Percentiles rank a stretch among this genome's conserved stretches.
Evolutionary conservation across 179 eudicot species (phyloP).

Genomic region (Drosera spatulata): DNA sequence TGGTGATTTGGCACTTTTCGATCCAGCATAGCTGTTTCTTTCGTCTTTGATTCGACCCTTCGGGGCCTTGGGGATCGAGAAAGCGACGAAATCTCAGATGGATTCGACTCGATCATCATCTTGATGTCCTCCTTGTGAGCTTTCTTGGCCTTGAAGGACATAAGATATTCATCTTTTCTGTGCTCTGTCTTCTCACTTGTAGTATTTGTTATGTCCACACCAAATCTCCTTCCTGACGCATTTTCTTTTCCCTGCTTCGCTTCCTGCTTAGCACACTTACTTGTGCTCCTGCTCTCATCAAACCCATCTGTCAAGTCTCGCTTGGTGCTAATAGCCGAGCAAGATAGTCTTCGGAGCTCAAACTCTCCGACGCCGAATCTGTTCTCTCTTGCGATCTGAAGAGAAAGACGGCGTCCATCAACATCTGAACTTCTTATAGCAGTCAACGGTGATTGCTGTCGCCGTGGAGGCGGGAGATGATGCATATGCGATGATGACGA

Average conservation of each 20-base stretch:
- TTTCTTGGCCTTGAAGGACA: conserved; percentile 20
- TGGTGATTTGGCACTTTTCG: conserved; percentile 3
- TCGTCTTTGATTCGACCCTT: conserved; percentile 16
- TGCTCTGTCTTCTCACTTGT: conserved; percentile 13
- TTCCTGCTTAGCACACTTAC: conserved; percentile 47
- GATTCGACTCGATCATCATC: neutral
- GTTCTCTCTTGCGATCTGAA: conserved; percentile 62
- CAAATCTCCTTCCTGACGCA: conserved; percentile 43
- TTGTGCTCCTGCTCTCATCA: conserved; percentile 27
- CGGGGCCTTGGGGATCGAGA: conserved; percentile 21
- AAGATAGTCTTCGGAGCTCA: conserved; percentile 23
- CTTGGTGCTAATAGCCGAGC: conserved; percentile 21
- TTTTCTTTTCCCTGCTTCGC: conserved; percentile 65
- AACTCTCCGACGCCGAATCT: conserved; percentile 12
- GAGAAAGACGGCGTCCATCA: conserved; percentile 46
- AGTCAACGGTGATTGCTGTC: conserved; percentile 33
- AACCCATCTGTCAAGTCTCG: conserved; percentile 12
- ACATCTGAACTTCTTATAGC: conserved; percentile 39
- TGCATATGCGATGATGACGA: conserved; percentile 5
- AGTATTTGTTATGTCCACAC: conserved; percentile 65
- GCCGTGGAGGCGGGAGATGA: conserved; percentile 31
- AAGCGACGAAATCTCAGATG: conserved; percentile 4
- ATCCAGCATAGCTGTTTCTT: neutral
- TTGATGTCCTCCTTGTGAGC: conserved; percentile 6
- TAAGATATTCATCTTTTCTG: conserved; percentile 35